A percentile compares a stretch with the other conserved stretches of the same genome.
Evolutionary conservation across 1,284 basidiomycete genomes (phyloP).

Genomic region (Paramarasmius palmivorus): DNA sequence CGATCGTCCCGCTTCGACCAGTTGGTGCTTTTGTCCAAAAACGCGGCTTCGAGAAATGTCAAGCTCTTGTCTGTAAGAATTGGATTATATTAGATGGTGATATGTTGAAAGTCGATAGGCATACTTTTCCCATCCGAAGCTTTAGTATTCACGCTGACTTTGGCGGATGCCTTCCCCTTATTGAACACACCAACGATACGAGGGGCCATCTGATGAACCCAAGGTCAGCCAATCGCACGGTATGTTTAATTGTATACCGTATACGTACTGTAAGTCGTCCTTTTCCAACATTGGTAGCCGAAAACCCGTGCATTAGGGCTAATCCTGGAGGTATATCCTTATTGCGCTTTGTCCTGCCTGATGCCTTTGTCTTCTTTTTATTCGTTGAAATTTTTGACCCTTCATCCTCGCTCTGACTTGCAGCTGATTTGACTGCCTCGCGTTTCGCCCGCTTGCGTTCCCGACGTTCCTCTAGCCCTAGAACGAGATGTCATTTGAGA

Average conservation of each 20-base stretch:
- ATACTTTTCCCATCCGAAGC: conserved; percentile 21
- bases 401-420: conserved; percentile 10
- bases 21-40: neutral
- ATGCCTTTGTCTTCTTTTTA: conserved; percentile 16
- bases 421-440: conserved; percentile 44
- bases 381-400: conserved; percentile 10
- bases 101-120: conserved; percentile 1
- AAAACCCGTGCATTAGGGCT: conserved; percentile 75
- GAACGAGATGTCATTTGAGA: neutral
- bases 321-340: conserved; percentile 48
- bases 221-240: neutral
- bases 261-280: conserved; percentile 65
- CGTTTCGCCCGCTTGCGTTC: conserved; percentile 54
- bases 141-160: conserved; percentile 28
- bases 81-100: conserved; percentile 3
- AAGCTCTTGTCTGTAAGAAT: neutral
- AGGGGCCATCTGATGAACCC: conserved; percentile 38
- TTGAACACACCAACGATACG: conserved; percentile 60
- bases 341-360: conserved; percentile 32
- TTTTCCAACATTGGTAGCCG: conserved; percentile 67
- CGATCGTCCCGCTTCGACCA: neutral
- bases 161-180: conserved; percentile 68
- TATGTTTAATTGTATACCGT: neutral
- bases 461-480: conserved; percentile 57
- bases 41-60: conserved; percentile 1